Evolutionary conservation across 495 filamentous ascomycete species (phyloP), one percentile per base, ranked within the genome.

Genomic region (Hypomontagnella monticulosa): DNA sequence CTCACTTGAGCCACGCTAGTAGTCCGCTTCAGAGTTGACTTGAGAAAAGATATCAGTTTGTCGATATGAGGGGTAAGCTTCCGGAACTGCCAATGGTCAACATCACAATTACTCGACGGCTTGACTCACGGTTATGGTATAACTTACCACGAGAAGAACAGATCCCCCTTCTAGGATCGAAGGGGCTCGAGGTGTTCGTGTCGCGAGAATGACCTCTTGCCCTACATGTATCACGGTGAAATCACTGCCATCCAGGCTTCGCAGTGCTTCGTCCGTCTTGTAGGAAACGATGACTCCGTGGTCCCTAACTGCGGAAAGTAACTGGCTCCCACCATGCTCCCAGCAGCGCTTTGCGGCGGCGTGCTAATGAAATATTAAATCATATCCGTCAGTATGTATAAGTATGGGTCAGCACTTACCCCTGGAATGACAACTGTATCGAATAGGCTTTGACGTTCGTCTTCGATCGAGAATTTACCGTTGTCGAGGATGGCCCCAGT

Each of bases 371-470:
- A n/a, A 53, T 46, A 12, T 51, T 20, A 51, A 10, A 12, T 11
- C n/a, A 12, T 12, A n/a, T 20, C 6, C 48, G 20, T 34, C n/a
- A 27, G 23, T 9, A n/a, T 9, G 6, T 15, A 11, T 51, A 10
- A 6, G 1, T 14, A 2, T 14, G n/a, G 18, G 23, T 6, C 6
- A 3, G 0, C 18, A 49, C 61, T 51, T 46, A 65, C 61, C 2
- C 16, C 18, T 10, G 66, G 49, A 32, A 69, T 64, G 0, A 71
- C 7, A 1, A 71, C 8, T 7, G 58, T 41, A 40, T 71, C 69
- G 4, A 64, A 67, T 10, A 56, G 44, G 12, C 34, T 38, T 33
- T 53, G 4, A 4, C 4, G 12, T 6, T n/a, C 7, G 1, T 27
- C 20, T 16, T 65, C 19, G 0, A 65, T 10, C 11, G 11, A 3